Conservation (phyloP, 2,329 filamentous ascomycete species). For the Alternaria burnsii region DNA sequence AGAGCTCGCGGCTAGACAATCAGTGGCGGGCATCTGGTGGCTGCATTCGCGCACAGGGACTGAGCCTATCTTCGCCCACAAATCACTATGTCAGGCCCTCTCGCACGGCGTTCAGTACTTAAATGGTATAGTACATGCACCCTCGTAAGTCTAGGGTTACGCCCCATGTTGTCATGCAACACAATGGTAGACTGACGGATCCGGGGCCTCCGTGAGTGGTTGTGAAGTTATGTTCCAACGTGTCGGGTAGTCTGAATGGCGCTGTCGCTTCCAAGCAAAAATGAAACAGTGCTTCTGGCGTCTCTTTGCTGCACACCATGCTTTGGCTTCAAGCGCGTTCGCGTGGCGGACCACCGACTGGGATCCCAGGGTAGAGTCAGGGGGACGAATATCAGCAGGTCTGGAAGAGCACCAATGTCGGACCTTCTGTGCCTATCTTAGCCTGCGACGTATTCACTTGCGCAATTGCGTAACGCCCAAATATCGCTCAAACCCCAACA, state of each 20-base stretch:
- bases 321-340: not conserved
- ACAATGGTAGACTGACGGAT: conserved; percentile 1
- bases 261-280: not conserved
- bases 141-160: not conserved
- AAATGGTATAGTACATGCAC: conserved; percentile 2
- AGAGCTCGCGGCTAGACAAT: not conserved
- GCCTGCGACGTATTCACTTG: not conserved
- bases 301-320: not conserved
- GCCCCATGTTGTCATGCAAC: not conserved
- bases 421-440: not conserved
- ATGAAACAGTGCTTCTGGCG: not conserved
- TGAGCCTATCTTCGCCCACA: conserved; percentile 1
- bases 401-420: not conserved
- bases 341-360: not conserved
- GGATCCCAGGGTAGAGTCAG: not conserved
- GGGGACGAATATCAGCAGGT: not conserved
- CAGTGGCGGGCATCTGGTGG: not conserved
- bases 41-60: not conserved
- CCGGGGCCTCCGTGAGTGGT: not conserved
- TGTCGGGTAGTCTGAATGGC: not conserved
- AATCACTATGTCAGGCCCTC: not conserved
- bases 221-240: not conserved
- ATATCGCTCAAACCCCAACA: conserved; percentile 4
- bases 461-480: not conserved
- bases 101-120: conserved; percentile 1